Evolutionary conservation across 352 stramenopile genomes (phyloP).

Genomic region (Globisporangium nagaii): DNA sequence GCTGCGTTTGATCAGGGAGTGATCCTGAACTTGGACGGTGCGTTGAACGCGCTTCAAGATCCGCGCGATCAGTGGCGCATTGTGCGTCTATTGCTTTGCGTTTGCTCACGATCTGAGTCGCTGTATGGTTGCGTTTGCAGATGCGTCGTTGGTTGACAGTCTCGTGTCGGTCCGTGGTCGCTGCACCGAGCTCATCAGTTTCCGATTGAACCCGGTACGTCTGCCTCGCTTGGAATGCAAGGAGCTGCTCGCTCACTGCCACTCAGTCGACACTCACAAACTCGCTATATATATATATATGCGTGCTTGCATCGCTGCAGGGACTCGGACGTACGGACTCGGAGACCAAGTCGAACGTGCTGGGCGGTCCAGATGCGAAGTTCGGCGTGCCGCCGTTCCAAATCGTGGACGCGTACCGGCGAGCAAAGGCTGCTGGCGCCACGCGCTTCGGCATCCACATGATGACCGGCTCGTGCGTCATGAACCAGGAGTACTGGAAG

Average conservation of each 20-base stretch:
- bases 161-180: conserved; percentile 57
- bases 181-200: conserved; percentile 84
- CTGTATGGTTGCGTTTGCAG: conserved; percentile 15
- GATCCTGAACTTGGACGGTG: conserved; percentile 85
- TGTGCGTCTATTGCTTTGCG: too few species aligned
- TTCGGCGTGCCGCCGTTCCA: conserved; percentile 86
- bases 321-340: conserved; percentile 84
- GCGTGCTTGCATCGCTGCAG: too few species aligned
- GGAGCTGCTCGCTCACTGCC: neutral
- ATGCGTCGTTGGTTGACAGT: conserved; percentile 78
- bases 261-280: neutral
- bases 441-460: conserved; percentile 90
- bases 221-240: neutral
- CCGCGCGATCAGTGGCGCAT: neutral
- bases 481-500: conserved; percentile 88
- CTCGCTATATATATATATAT: too few species aligned
- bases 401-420: conserved; percentile 85
- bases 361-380: conserved; percentile 85
- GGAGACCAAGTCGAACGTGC: conserved; percentile 86
- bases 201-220: conserved; percentile 75
- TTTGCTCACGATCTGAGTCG: too few species aligned
- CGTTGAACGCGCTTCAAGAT: conserved; percentile 2
- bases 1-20: conserved; percentile 74
- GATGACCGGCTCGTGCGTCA: conserved; percentile 89
- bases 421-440: conserved; percentile 67